Base-by-base conservation (phyloP, 345 rosid genomes). In the Eucalyptus marginata region DNA sequence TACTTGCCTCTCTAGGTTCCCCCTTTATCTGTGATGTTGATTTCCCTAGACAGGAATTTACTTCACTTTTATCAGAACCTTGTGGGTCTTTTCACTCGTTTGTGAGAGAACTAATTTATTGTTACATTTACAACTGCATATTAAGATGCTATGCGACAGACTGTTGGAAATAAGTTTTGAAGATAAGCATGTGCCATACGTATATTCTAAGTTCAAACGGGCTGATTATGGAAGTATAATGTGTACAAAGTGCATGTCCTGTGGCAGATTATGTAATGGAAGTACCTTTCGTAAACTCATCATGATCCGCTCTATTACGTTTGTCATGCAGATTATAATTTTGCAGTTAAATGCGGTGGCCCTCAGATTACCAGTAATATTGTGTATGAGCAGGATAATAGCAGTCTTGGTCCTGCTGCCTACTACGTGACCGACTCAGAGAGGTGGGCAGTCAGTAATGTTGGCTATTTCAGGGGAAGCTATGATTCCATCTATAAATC, bases 311-410 rank as follows among this genome's bases (percentile, higher is more conserved):
- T 22, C 49, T n/a, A 4, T n/a, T 40, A 25, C 50, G 50, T 49
- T 86, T 25, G 13, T 10, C 36, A 29, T n/a, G 36, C 92, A 96
- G 99, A 95, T 93, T 93, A 46, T 80, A 89, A 90, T 43, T 95
- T 97, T 86, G 88, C 93, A 4, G 90, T 95, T 51, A 96, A 94
- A 79, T 93, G 94, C 58, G 97, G 98, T 64, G 99, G 98, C 91
- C 95, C 92, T 87, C 89, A 86, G 89, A 91, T 93, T 88, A 90
- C 79, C 20, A 87, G 29, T 54, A 86, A 90, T 79, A 89, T 88
- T 24, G 47, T 88, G 83, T 96, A 88, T 59, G 97, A 96, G 90
- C 90, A 62, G 40, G 97, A 96, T 13, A 88, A 93, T 36, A 88
- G 2, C 87, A 87, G 89, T 24, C 95, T 95, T 68, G 97, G 97